Conservation (phyloP, 2,329 filamentous ascomycete species). For the Fusarium oligoseptatum region DNA sequence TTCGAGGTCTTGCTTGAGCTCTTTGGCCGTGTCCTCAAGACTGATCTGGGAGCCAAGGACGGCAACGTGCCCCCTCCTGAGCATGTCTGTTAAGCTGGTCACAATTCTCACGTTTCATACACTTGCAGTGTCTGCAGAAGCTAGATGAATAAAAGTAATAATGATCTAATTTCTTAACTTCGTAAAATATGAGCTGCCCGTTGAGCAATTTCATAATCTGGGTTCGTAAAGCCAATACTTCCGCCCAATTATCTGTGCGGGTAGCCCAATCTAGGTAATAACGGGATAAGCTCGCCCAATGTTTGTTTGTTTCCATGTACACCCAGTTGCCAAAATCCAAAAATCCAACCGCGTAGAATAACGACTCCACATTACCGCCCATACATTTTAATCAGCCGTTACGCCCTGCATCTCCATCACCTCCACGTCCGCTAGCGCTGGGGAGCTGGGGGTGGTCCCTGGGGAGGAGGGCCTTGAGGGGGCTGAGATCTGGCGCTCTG, state of each 20-base stretch:
- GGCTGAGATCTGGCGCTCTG: conserved; percentile 27
- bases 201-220: conserved; percentile 21
- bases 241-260: conserved; percentile 30
- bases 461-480: conserved; percentile 38
- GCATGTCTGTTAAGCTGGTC: conserved; percentile 73
- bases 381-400: conserved; percentile 30
- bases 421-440: conserved; percentile 43
- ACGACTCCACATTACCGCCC: conserved; percentile 16
- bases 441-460: conserved; percentile 46
- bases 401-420: conserved; percentile 29
- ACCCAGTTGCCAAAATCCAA: conserved; percentile 33
- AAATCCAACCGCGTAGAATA: conserved; percentile 19
- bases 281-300: conserved; percentile 20
- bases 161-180: conserved; percentile 47
- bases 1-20: conserved; percentile 92
- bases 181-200: conserved; percentile 41
- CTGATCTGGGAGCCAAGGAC: conserved; percentile 79
- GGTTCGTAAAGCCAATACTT: conserved; percentile 38
- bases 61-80: conserved; percentile 74
- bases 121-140: background rate
- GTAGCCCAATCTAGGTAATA: conserved; percentile 36
- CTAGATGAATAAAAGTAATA: conserved; percentile 39
- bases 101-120: background rate
- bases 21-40: conserved; percentile 82
- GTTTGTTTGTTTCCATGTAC: conserved; percentile 24